phyloP scores from a whole-genome alignment of 441 rosid species.

The Raphanus hybrid region DNA sequence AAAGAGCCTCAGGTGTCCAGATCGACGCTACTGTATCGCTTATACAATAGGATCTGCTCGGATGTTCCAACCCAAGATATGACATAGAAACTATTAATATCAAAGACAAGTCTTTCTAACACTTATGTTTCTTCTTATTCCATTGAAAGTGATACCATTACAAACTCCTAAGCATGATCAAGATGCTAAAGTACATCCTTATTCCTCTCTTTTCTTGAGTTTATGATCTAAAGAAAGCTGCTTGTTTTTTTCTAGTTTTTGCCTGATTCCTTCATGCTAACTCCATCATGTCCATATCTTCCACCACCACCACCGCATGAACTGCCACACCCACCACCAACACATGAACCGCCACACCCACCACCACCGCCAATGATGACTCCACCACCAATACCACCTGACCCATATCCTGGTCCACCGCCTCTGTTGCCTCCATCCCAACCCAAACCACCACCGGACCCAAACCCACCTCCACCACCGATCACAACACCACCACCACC shows the following conservation, averaged over 20 bases:
- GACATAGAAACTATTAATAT: not conserved
- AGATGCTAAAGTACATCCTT: slow-evolving; percentile 44
- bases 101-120: slow-evolving; percentile 1
- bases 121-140: slow-evolving; percentile 20
- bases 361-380: not conserved
- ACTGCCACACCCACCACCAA: not conserved
- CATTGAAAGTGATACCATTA: slow-evolving; percentile 30
- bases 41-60: slow-evolving; percentile 57
- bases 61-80: slow-evolving; percentile 40
- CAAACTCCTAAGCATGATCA: slow-evolving; percentile 35
- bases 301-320: slow-evolving; percentile 1
- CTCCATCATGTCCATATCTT: too few relatives aligned
- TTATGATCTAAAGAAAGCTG: too few relatives aligned
- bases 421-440: too few relatives aligned
- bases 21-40: slow-evolving; percentile 68
- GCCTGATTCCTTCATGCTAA: too few relatives aligned
- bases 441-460: too few relatives aligned
- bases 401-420: too few relatives aligned
- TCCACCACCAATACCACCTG: too few relatives aligned
- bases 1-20: slow-evolving; percentile 87
- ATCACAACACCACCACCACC: too few relatives aligned
- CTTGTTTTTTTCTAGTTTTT: too few relatives aligned
- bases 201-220: slow-evolving; percentile 7
- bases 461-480: too few relatives aligned
- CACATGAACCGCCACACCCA: not conserved